phyloP scores from a whole-genome alignment of 2,329 filamentous ascomycete genomes.

The Trichoderma semiorbis region DNA sequence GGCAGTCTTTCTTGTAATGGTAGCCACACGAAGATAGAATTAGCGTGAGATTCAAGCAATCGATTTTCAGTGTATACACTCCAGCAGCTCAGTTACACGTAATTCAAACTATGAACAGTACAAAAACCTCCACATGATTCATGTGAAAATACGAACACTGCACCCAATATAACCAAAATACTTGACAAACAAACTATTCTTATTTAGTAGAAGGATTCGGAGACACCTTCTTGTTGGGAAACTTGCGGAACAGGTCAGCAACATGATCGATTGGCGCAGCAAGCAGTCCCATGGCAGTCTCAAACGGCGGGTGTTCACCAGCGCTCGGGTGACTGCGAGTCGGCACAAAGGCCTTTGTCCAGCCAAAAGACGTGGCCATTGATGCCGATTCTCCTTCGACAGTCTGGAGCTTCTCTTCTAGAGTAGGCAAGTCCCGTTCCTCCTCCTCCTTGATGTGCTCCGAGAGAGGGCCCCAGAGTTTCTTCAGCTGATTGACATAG shows the following conservation, averaged over 20 bases:
- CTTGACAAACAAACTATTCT: background rate
- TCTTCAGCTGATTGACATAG: background rate
- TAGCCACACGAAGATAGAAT: background rate
- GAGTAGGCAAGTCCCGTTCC: background rate
- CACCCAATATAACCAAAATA: background rate
- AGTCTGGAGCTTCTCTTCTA: background rate
- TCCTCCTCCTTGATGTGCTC: background rate
- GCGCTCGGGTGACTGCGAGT: constrained; percentile 49
- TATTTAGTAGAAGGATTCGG: background rate
- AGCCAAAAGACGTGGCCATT: constrained; percentile 42
- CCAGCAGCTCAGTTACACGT: background rate
- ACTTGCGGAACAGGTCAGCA: background rate
- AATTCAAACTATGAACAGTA: no score
- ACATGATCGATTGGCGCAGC: background rate
- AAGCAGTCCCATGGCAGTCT: constrained; percentile 26
- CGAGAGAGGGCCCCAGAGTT: background rate
- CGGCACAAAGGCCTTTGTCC: constrained; percentile 54
- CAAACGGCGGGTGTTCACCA: constrained; percentile 52
- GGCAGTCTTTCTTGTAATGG: background rate
- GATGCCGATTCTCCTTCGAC: background rate
- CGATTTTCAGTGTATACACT: background rate
- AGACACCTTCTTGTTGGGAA: background rate
- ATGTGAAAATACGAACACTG: background rate
- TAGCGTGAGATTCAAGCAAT: background rate
- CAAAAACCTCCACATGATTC: background rate